Evolutionary conservation across 2,329 filamentous ascomycete species (phyloP).

Genomic region (Colletotrichum sp.): DNA sequence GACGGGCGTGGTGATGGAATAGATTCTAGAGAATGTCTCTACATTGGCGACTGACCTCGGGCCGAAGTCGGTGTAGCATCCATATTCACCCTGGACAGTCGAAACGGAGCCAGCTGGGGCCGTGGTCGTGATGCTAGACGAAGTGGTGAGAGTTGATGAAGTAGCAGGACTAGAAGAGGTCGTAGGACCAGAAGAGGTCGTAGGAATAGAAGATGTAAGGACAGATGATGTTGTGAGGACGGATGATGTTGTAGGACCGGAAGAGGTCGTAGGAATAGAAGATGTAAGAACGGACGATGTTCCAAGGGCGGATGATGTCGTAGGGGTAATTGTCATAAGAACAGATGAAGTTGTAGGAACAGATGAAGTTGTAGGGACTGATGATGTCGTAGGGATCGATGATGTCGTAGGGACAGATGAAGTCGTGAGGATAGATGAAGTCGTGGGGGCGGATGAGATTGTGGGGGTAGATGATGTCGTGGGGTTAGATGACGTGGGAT

Average conservation of each 20-base stretch:
- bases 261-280: not conserved
- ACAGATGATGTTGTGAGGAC: no score
- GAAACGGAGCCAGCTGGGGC: not conserved
- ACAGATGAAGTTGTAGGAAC: not conserved
- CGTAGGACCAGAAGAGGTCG: not conserved
- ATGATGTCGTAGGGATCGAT: not conserved
- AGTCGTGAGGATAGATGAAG: not conserved
- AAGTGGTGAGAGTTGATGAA: not conserved
- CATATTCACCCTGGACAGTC: slow-evolving; percentile 5
- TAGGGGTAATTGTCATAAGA: not conserved
- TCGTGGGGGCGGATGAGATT: no score
- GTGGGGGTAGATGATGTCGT: not conserved
- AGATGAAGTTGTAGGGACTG: not conserved
- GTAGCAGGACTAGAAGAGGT: not conserved
- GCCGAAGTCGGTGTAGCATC: slow-evolving; percentile 16
- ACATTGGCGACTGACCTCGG: not conserved
- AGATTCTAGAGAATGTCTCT: slow-evolving; percentile 2
- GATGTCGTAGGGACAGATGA: not conserved
- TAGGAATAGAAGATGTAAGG: no score
- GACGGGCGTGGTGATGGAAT: slow-evolving; percentile 7
- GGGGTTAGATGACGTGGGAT: not conserved
- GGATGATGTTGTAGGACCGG: not conserved
- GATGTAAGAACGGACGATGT: not conserved
- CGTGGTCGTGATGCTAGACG: not conserved
- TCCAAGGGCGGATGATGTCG: not conserved